phyloP scores from a whole-genome alignment of 2,329 filamentous ascomycete species.

The Immersiporthe knoxdaviesiana region DNA sequence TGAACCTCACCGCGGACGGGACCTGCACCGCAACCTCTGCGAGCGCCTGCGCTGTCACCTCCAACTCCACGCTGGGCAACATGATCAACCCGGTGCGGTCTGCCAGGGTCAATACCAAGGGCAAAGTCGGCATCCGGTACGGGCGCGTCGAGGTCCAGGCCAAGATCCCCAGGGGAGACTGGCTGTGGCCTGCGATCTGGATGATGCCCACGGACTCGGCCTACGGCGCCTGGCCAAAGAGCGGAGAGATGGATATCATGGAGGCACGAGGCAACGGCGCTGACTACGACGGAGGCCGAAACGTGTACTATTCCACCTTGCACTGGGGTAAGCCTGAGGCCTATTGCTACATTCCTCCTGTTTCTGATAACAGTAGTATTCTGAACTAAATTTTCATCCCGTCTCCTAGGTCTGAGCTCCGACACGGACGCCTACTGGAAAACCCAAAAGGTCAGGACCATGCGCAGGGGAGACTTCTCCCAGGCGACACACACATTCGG shows the following conservation, averaged over 20 bases:
- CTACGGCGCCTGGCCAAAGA: slow-evolving; percentile 55
- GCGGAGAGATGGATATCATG: slow-evolving; percentile 58
- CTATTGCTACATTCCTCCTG: too few species aligned
- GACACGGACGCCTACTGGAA: slow-evolving; percentile 40
- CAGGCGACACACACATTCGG: slow-evolving; percentile 55
- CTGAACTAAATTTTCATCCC: background rate
- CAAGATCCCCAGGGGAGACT: slow-evolving; percentile 56
- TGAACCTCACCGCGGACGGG: slow-evolving; percentile 49
- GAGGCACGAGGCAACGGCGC: slow-evolving; percentile 52
- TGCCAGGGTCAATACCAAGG: slow-evolving; percentile 52
- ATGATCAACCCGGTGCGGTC: slow-evolving; percentile 56
- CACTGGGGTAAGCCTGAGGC: slow-evolving; percentile 56
- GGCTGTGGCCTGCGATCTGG: slow-evolving; percentile 56
- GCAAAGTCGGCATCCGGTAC: slow-evolving; percentile 51
- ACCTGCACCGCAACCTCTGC: slow-evolving; percentile 46
- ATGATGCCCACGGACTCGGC: slow-evolving; percentile 53
- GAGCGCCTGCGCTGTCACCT: slow-evolving; percentile 43
- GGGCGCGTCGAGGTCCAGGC: slow-evolving; percentile 58
- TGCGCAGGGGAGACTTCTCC: slow-evolving; percentile 45
- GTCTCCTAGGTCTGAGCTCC: slow-evolving; percentile 33
- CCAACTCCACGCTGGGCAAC: slow-evolving; percentile 46
- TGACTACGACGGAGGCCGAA: slow-evolving; percentile 46
- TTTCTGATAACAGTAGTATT: too few species aligned
- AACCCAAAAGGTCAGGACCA: slow-evolving; percentile 39
- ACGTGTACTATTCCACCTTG: slow-evolving; percentile 47